Evolutionary conservation across 2,329 filamentous ascomycete species (phyloP), one percentile per base, ranked within the genome.

Genomic region (Harringtonia lauricola): DNA sequence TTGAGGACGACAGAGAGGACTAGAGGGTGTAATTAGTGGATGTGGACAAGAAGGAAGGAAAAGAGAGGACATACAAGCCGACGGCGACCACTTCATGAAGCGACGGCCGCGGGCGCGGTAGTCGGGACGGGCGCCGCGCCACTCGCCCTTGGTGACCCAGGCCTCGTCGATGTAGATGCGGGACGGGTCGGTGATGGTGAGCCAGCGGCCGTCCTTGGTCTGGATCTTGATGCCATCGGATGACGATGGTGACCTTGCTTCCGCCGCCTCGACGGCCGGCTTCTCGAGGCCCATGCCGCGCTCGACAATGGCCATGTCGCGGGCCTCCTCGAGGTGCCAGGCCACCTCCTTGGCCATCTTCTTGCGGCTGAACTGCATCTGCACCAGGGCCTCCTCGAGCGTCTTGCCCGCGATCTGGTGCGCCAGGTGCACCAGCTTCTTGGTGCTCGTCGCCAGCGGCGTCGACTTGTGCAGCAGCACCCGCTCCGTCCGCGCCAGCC

Each of bases 341-440:
- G 76, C 68, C 24, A 96, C 78, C 56, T 95, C 87, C 52, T 76
- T 70, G 8, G 90, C 86, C 50, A 83, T 84, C 68, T 88, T 90
- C 76, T 98, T 98, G 70, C 87, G 86, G 62, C 83, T 90, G 68
- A 90, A 96, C 44, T 82, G 78, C 86, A 98, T 95, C 71, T 98
- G 92, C 43, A 85, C 66, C 52, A 96, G 86, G 14, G 92, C 92
- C 30, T 98, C 89, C 46, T 94, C 87, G 48, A 98, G 71, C n/a
- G 82, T 81, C 74, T 95, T 96, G 52, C 92, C 92, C 2, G 80
- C 74, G 57, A 98, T 92, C 66, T 96, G 92, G 44, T 83, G 79
- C 21, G 90, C 81, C 40, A 98, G 67, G 55, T 85, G 82, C 42
- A 83, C 81, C 44, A 98, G 72, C 69, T 98, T 98, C 78, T 98